Conservation (phyloP, 495 filamentous ascomycete genomes). For the Aspergillus cavernicola region DNA sequence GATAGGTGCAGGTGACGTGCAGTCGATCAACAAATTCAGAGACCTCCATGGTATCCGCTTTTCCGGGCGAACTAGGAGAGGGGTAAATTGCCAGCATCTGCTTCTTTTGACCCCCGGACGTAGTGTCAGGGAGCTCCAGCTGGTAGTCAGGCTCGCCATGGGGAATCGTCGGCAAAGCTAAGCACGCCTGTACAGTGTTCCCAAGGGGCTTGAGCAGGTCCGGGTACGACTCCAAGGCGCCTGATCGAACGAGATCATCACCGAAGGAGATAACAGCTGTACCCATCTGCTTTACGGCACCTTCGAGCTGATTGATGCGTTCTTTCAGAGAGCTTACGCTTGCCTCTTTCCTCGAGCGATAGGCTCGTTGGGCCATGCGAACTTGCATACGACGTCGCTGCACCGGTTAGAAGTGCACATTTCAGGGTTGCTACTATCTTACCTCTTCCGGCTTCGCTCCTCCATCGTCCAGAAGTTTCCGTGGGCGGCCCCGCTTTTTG, state of each 20-base stretch:
- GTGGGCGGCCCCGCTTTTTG: constrained; percentile 21
- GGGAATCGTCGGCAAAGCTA: constrained; percentile 22
- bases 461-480: constrained; percentile 8
- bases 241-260: constrained; percentile 53
- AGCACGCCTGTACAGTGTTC: constrained; percentile 28
- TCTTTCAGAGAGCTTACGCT: constrained; percentile 70
- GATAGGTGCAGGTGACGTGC: constrained; percentile 59
- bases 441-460: constrained; percentile 24
- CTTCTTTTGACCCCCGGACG: not conserved
- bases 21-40: constrained; percentile 56
- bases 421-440: not conserved
- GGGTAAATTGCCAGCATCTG: not conserved
- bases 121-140: not conserved
- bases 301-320: constrained; percentile 61
- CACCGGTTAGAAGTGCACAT: not conserved
- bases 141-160: not conserved
- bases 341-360: constrained; percentile 78
- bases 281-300: constrained; percentile 69
- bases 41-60: constrained; percentile 50
- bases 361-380: constrained; percentile 78
- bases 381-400: constrained; percentile 86
- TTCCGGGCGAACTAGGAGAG: constrained; percentile 15
- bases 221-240: constrained; percentile 33
- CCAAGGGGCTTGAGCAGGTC: constrained; percentile 34
- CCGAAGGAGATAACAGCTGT: constrained; percentile 67